Evolutionary conservation across 2,329 filamentous ascomycete species (phyloP), one percentile per base, ranked within the genome.

Genomic region (Mycosphaerella arachidis): DNA sequence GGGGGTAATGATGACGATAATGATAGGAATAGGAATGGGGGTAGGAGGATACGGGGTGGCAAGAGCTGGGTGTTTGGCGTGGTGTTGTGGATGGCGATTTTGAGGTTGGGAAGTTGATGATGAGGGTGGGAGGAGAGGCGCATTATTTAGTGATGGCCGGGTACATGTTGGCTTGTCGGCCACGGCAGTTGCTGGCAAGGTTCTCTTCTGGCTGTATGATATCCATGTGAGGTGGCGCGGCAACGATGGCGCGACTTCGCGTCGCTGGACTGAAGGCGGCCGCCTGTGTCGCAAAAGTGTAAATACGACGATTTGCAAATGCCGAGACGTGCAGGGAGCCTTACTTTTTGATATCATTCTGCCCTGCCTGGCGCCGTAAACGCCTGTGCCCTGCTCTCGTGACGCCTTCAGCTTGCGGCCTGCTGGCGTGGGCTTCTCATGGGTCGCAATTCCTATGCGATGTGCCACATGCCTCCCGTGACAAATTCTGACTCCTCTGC

Each of bases 261-360:
- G 3, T 27, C 20, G 20, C 29, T 20, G 46, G 24, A 16, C 5
- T 9, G 8, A 50, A 29, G 20, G 29, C 20, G 10, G 27, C 9
- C 6, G 46, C 29, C 46, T 50, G 18, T 50, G 20, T 50, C 16
- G 46, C 3, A 30, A 4, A 30, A 10, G n/a, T 50, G 46, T 50
- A 18, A 50, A 50, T 29, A 50, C 12, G 24, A 50, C 24, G 29
- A 50, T 10, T 12, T 29, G 12, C 12, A n/a, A 12, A 18, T 50
- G 9, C 1, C 1, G 20, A 50, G 13, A 20, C 20, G 29, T 10
- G 18, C 46, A 50, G 55, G 55, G 40, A 51, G 48, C 48, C 55
- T 57, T 57, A 57, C 55, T 35, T 57, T 48, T 57, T 57, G 55
- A 27, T 45, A 55, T 24, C 18, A 35, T 24, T 40, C 46, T 24